A percentile compares a stretch with the other conserved stretches of the same genome.
Evolutionary conservation across 1,139 yeast genomes (phyloP).

Genomic region (Nakaseomyces bracarensis): DNA sequence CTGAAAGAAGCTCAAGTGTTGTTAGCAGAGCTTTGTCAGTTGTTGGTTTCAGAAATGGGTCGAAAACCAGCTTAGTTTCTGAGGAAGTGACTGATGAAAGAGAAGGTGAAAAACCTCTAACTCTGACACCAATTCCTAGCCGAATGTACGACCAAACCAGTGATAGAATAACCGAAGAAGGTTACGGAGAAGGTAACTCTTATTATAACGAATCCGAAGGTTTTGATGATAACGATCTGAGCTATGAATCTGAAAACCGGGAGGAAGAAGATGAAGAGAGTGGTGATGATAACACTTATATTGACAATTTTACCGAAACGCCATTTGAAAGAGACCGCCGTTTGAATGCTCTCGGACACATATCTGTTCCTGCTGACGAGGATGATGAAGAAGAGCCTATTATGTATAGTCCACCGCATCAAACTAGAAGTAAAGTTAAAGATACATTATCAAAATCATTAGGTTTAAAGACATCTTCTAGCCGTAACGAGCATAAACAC

Average conservation of each 20-base stretch:
- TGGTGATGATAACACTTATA: slow-evolving; percentile 12
- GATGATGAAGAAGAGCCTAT: slow-evolving; percentile 46
- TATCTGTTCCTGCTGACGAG: slow-evolving; percentile 39
- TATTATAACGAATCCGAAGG: slow-evolving; percentile 6
- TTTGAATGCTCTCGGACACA: slow-evolving; percentile 69
- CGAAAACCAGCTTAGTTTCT: slow-evolving; percentile 15
- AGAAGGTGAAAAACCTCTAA: not conserved
- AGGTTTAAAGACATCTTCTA: not conserved
- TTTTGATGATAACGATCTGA: slow-evolving; percentile 10
- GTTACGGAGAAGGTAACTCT: slow-evolving; percentile 9
- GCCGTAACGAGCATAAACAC: too few relatives aligned
- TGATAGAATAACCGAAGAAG: slow-evolving; percentile 8
- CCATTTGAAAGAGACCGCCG: slow-evolving; percentile 68
- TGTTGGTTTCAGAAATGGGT: slow-evolving; percentile 40
- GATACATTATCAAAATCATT: not conserved
- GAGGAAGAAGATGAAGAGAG: slow-evolving; percentile 20
- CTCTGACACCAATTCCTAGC: slow-evolving; percentile 5
- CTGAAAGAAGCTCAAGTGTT: slow-evolving; percentile 11
- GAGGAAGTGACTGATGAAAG: slow-evolving; percentile 7
- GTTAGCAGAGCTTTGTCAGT: slow-evolving; percentile 39
- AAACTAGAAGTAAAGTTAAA: slow-evolving; percentile 2
- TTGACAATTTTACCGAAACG: slow-evolving; percentile 44
- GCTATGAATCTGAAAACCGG: slow-evolving; percentile 9
- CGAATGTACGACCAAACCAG: not conserved
- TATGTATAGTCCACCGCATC: not conserved